Percentiles rank a stretch among this genome's conserved stretches.
phyloP scores from a whole-genome alignment of 371 early-diverging fungal species.

The Mucor ambiguus region DNA sequence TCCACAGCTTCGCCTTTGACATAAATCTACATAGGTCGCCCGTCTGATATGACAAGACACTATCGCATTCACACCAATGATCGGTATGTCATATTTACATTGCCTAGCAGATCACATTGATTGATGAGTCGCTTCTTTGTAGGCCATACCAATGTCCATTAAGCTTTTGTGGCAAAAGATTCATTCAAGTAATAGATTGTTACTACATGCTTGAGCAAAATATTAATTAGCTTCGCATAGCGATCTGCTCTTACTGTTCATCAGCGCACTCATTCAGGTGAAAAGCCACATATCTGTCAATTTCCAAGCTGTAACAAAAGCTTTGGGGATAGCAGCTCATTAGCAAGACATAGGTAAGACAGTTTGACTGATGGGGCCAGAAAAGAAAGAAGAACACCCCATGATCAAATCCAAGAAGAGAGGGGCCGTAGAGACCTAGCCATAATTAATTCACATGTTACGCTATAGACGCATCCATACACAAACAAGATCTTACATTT shows the following conservation, averaged over 20 bases:
- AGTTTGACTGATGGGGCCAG: background rate
- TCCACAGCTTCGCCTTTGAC: background rate
- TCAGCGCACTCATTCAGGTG: slow-evolving; percentile 70
- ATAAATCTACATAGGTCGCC: slow-evolving; percentile 18
- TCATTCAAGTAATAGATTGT: slow-evolving; percentile 28
- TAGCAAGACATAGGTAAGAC: slow-evolving; percentile 13
- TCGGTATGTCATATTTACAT: slow-evolving; percentile 6
- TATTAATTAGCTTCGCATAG: background rate
- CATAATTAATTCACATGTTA: background rate
- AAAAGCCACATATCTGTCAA: slow-evolving; percentile 66
- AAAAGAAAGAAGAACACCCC: background rate
- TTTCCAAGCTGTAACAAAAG: slow-evolving; percentile 63
- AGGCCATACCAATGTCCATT: slow-evolving; percentile 32
- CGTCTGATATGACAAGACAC: slow-evolving; percentile 32
- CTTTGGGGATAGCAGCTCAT: slow-evolving; percentile 35
- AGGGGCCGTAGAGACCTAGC: background rate
- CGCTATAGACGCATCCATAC: slow-evolving; percentile 17
- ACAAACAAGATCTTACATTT: slow-evolving; percentile 16
- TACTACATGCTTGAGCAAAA: background rate
- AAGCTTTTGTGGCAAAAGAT: slow-evolving; percentile 26
- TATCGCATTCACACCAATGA: slow-evolving; percentile 38
- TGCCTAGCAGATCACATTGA: background rate
- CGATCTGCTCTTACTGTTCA: slow-evolving; percentile 7
- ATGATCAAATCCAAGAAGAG: background rate
- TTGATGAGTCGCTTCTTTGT: background rate